A percentile compares a stretch with the other conserved stretches of the same genome.
Conservation (phyloP, 352 stramenopile genomes). For the Globisporangium paddicum region DNA sequence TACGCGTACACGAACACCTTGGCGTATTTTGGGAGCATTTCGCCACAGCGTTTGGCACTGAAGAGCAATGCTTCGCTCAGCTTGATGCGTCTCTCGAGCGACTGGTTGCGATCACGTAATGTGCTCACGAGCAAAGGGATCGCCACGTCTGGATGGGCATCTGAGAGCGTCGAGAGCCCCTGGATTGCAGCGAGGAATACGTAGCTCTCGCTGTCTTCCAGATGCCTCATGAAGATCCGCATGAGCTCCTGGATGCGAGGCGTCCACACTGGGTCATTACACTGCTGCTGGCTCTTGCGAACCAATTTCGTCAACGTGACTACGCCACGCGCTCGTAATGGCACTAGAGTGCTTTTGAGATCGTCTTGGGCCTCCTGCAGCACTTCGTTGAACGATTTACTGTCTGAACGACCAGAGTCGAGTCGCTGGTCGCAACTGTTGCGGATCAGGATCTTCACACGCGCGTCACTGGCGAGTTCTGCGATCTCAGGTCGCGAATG, state of each 20-base stretch:
- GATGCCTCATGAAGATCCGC: conserved; percentile 52
- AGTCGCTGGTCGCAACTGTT: conserved; percentile 2
- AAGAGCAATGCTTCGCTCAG: conserved; percentile 82
- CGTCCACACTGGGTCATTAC: conserved; percentile 36
- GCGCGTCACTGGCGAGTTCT: conserved; percentile 61
- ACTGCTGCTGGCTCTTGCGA: conserved; percentile 43
- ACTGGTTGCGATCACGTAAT: conserved; percentile 36
- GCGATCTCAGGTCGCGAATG: conserved; percentile 57
- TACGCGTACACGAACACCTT: conserved; percentile 80
- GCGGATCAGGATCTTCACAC: conserved; percentile 61
- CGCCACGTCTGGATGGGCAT: conserved; percentile 54
- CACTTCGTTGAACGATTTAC: conserved; percentile 45
- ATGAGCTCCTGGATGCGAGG: conserved; percentile 45
- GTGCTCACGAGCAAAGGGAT: conserved; percentile 61
- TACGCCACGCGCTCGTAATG: conserved; percentile 66
- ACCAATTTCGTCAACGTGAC: conserved; percentile 77
- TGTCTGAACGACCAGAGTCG: neutral
- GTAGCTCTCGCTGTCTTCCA: conserved; percentile 77
- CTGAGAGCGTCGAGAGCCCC: conserved; percentile 52
- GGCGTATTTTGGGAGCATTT: conserved; percentile 61
- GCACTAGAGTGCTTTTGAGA: conserved; percentile 56
- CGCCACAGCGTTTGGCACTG: conserved; percentile 67
- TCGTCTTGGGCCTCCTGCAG: conserved; percentile 54
- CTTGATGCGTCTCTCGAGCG: conserved; percentile 75
- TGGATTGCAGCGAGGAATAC: conserved; percentile 82